phyloP scores from a whole-genome alignment of 1,284 basidiomycete genomes.

The Testicularia cyperi region DNA sequence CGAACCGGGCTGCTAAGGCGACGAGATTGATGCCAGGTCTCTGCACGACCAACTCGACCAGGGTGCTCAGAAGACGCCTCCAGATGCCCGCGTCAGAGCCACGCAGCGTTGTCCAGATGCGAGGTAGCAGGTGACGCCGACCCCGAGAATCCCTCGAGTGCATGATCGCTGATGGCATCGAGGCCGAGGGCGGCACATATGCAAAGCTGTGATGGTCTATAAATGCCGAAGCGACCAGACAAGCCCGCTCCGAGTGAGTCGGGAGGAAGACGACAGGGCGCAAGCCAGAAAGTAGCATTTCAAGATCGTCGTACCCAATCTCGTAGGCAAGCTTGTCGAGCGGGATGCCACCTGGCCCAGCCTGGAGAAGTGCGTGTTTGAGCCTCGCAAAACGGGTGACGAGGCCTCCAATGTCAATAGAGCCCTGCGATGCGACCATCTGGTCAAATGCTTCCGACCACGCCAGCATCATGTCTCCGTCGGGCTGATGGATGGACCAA shows the following conservation, averaged over 20 bases:
- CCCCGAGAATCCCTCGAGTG: too few species aligned
- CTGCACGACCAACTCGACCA: conserved; percentile 1
- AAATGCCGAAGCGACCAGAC: neutral
- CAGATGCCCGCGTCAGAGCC: neutral
- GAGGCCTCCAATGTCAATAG: too few species aligned
- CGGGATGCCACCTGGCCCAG: neutral
- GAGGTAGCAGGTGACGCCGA: conserved; percentile 8
- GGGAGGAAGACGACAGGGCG: neutral
- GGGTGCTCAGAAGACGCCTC: conserved; percentile 5
- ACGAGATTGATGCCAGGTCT: conserved; percentile 10
- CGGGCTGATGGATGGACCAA: conserved; percentile 1
- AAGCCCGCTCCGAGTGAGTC: neutral
- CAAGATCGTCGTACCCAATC: neutral
- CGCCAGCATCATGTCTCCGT: neutral
- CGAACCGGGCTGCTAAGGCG: conserved; percentile 5
- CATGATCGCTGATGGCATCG: too few species aligned
- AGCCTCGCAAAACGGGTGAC: too few species aligned
- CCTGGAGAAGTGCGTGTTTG: neutral
- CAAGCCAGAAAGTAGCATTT: neutral
- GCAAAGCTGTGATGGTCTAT: neutral
- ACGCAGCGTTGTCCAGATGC: conserved; percentile 16
- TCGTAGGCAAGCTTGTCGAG: neutral
- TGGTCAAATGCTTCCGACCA: neutral
- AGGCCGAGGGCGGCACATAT: neutral
- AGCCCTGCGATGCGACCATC: too few species aligned